Conservation (phyloP, 495 filamentous ascomycete genomes). For the Talaromyces adpressus region DNA sequence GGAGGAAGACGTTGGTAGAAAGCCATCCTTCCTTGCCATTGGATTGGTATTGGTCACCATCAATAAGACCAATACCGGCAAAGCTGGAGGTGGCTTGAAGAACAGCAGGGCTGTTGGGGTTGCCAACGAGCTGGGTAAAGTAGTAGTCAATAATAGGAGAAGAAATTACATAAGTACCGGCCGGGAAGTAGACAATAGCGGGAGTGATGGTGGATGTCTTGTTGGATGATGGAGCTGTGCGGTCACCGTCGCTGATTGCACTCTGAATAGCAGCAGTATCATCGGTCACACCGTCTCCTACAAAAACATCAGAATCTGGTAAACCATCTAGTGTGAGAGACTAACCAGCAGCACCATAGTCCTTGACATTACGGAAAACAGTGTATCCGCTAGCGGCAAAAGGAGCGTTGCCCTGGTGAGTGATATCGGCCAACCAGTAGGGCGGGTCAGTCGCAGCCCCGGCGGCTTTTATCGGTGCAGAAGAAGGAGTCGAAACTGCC, state of each 20-base stretch:
- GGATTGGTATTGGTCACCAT: constrained; percentile 44
- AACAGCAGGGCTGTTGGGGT: constrained; percentile 48
- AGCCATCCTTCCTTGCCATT: constrained; percentile 27
- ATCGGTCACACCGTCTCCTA: constrained; percentile 6
- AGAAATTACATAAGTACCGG: constrained; percentile 48
- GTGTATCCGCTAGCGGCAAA: constrained; percentile 53
- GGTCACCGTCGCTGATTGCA: constrained; percentile 41
- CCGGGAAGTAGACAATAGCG: constrained; percentile 52
- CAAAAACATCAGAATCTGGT: too few species aligned
- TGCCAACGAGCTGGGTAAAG: constrained; percentile 55
- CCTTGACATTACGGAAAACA: constrained; percentile 74
- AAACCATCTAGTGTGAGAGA: too few species aligned
- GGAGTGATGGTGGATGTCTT: constrained; percentile 42
- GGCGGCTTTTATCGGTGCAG: constrained; percentile 6
- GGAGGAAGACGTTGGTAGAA: constrained; percentile 90
- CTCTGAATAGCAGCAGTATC: constrained; percentile 50
- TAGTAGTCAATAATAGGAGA: constrained; percentile 41
- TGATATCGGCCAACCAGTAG: constrained; percentile 66
- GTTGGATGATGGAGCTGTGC: constrained; percentile 33
- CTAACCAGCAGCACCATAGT: constrained; percentile 55
- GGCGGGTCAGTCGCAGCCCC: constrained; percentile 18
- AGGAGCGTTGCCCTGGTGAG: constrained; percentile 54
- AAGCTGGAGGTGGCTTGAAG: constrained; percentile 55
- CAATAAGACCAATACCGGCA: constrained; percentile 49
- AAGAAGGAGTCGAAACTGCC: not conserved